Percentiles rank a stretch among this genome's conserved stretches.
Conservation (phyloP, 768 basidiomycete species). For the Agrocybe pediades region DNA sequence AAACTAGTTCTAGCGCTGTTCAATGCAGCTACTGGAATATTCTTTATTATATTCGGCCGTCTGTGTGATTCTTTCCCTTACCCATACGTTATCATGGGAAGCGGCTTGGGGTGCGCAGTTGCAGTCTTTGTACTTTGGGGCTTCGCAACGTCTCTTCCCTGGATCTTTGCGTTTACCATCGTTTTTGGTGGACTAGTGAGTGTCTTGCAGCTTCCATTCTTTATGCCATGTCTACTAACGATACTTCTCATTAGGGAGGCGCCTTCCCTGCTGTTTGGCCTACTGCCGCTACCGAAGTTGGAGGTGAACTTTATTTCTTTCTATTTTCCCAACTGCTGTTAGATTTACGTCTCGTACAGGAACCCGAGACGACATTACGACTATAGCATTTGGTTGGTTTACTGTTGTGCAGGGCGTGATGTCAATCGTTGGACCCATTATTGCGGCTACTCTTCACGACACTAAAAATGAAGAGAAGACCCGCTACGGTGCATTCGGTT, state of each 20-base stretch:
- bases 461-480: not conserved
- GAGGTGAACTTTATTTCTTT: not conserved
- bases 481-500: conserved; percentile 3
- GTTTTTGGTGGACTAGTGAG: conserved; percentile 13
- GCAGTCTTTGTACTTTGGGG: conserved; percentile 11
- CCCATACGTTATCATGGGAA: conserved; percentile 9
- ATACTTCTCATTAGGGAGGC: conserved; percentile 1
- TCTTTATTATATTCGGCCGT: conserved; percentile 9
- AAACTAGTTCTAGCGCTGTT: conserved; percentile 9
- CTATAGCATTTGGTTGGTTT: conserved; percentile 2
- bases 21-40: conserved; percentile 9
- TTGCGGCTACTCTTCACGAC: conserved; percentile 5
- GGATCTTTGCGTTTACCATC: conserved; percentile 9
- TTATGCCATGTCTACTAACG: not conserved
- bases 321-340: not conserved
- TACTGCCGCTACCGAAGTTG: conserved; percentile 11
- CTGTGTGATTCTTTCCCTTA: conserved; percentile 12
- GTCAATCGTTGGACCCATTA: conserved; percentile 3
- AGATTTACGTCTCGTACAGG: not conserved
- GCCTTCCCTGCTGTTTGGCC: conserved; percentile 11
- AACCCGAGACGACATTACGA: conserved; percentile 4
- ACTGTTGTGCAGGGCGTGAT: conserved; percentile 4
- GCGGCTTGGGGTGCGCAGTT: conserved; percentile 6
- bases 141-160: conserved; percentile 9
- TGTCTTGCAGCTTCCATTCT: not conserved